These are phyloP conservation scores for Zea luxurians DNA, from an alignment of 176 grass and related monocot species.

Conservation along the genomic window DNA sequence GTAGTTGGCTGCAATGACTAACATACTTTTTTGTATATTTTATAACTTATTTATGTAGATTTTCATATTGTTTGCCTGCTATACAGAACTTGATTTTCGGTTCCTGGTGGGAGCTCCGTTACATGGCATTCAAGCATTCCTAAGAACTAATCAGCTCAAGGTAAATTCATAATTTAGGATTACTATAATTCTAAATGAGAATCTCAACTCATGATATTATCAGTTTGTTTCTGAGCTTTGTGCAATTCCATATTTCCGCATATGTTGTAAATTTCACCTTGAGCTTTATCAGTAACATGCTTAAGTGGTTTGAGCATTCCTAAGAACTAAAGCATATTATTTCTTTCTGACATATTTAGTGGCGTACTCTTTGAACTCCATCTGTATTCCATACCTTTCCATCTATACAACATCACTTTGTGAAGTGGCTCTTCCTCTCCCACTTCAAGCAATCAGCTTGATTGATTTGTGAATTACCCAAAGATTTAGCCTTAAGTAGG, in stretches of 20 bases:
- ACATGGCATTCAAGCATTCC: constrained; percentile 94
- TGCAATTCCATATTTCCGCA: background rate
- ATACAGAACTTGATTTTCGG: constrained; percentile 96
- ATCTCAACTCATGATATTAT: background rate
- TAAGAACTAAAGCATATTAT: background rate
- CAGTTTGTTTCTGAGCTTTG: constrained; percentile 9
- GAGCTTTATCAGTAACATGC: constrained; percentile 13
- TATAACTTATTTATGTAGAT: background rate
- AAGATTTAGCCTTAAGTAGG: too few species aligned
- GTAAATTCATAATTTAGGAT: constrained; percentile 35
- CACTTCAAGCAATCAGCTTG: constrained; percentile 5
- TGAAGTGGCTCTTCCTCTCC: background rate
- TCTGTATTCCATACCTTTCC: constrained; percentile 16
- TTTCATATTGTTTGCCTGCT: constrained; percentile 15
- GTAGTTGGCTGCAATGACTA: background rate
- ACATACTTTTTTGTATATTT: constrained; percentile 1
- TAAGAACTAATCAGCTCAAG: constrained; percentile 91
- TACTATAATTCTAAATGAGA: constrained; percentile 8
- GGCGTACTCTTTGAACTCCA: background rate
- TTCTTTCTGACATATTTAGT: background rate
- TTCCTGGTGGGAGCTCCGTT: constrained; percentile 90
- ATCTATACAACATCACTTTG: background rate
- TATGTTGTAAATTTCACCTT: constrained; percentile 5
- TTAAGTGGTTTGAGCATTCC: background rate
- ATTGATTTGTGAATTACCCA: background rate